Percentiles rank a stretch among this genome's conserved stretches.
phyloP scores from a whole-genome alignment of 2,329 filamentous ascomycete genomes.

The Mycogone perniciosa region DNA sequence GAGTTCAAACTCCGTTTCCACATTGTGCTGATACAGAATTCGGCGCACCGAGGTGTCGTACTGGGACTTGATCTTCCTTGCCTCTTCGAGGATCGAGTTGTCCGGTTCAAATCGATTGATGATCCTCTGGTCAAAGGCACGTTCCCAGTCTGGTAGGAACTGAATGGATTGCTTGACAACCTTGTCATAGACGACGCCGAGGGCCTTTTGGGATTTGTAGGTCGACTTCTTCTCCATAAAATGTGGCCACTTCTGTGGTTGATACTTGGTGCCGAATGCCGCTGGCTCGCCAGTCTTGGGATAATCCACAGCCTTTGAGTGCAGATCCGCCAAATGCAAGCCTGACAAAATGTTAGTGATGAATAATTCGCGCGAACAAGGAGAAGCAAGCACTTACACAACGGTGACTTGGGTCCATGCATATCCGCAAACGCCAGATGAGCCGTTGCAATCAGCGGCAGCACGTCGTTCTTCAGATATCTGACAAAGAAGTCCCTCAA shows the following conservation, averaged over 20 bases:
- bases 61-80: constrained; percentile 60
- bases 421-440: constrained; percentile 74
- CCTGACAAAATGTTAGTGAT: constrained; percentile 31
- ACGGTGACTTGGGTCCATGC: constrained; percentile 58
- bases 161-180: constrained; percentile 51
- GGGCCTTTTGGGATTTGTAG: constrained; percentile 64
- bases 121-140: constrained; percentile 70
- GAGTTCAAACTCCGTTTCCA: constrained; percentile 84
- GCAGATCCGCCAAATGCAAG: constrained; percentile 66
- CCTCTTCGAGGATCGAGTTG: constrained; percentile 49
- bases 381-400: constrained; percentile 49
- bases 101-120: constrained; percentile 54
- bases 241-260: constrained; percentile 67
- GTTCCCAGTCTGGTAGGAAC: constrained; percentile 66
- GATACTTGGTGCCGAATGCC: constrained; percentile 53
- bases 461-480: constrained; percentile 85
- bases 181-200: constrained; percentile 78
- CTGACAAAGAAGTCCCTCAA: constrained; percentile 80
- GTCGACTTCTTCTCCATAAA: constrained; percentile 69
- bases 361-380: not conserved
- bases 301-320: constrained; percentile 91
- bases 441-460: constrained; percentile 72
- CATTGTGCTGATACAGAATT: constrained; percentile 78
- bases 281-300: constrained; percentile 82
- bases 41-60: constrained; percentile 75